phyloP scores from a whole-genome alignment of 306 rosid species.

The Astragalus glycyphyllos region DNA sequence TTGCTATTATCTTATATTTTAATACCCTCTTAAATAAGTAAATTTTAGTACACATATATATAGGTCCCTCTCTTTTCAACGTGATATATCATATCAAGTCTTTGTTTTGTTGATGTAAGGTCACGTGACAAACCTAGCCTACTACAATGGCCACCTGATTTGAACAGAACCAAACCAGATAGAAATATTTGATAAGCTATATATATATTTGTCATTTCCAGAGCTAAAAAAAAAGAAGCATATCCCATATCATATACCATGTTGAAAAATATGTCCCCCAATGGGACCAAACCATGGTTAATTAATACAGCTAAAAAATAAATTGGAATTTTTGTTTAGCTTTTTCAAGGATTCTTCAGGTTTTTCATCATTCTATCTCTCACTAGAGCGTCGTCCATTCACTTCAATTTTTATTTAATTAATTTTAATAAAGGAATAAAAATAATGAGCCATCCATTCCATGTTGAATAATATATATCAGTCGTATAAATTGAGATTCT shows the following conservation, averaged over 20 bases:
- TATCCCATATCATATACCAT: background rate
- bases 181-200: background rate
- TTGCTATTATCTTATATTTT: background rate
- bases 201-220: conserved; percentile 3
- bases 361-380: no score
- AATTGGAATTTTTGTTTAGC: no score
- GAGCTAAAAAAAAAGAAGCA: conserved; percentile 2
- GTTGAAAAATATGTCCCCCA: no score
- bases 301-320: no score
- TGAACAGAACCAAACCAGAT: background rate
- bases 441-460: no score
- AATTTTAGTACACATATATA: background rate
- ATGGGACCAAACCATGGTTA: no score
- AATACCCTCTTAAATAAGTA: conserved; percentile 9
- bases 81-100: conserved; percentile 1
- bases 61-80: conserved; percentile 3
- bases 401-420: no score
- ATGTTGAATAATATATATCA: no score
- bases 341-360: no score
- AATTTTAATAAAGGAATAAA: no score
- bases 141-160: conserved; percentile 15
- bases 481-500: no score
- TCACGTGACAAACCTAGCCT: conserved; percentile 10
- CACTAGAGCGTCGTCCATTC: no score
- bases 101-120: background rate